These are phyloP conservation scores for Russula earlei DNA, from an alignment of 768 basidiomycete species.

Conservation along the genomic window DNA sequence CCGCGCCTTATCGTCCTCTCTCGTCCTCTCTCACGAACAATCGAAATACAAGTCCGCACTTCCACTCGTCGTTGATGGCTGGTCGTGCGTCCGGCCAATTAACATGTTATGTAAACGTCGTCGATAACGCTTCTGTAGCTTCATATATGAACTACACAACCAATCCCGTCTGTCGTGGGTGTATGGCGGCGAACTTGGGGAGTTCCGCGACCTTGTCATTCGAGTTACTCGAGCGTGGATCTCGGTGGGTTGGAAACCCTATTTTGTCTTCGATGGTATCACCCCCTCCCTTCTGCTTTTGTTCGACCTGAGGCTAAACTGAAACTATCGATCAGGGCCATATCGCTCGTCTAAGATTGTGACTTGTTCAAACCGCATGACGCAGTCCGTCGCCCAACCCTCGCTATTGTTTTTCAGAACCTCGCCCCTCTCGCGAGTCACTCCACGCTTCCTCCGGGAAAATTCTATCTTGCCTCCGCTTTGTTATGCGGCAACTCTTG, in stretches of 20 bases:
- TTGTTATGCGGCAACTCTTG: constrained; percentile 45
- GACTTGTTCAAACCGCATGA: constrained; percentile 51
- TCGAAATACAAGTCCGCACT: constrained; percentile 20
- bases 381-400: constrained; percentile 48
- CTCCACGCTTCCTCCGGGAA: constrained; percentile 60
- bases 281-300: neutral
- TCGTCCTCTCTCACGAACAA: constrained; percentile 25
- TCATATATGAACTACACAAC: constrained; percentile 61
- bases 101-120: constrained; percentile 5
- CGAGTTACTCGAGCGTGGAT: constrained; percentile 59
- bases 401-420: constrained; percentile 76
- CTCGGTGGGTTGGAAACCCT: constrained; percentile 48
- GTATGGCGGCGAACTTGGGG: constrained; percentile 72
- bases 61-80: constrained; percentile 69
- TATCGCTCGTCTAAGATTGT: constrained; percentile 64
- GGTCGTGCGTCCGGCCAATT: constrained; percentile 57
- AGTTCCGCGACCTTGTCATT: constrained; percentile 41
- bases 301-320: neutral
- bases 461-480: constrained; percentile 70
- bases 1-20: constrained; percentile 30
- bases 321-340: constrained; percentile 40
- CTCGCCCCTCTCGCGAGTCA: constrained; percentile 51
- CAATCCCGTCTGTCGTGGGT: constrained; percentile 67
- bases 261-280: constrained; percentile 81
- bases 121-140: constrained; percentile 33